Conservation (phyloP, 257 asterid species). For the Prunella vulgaris region DNA sequence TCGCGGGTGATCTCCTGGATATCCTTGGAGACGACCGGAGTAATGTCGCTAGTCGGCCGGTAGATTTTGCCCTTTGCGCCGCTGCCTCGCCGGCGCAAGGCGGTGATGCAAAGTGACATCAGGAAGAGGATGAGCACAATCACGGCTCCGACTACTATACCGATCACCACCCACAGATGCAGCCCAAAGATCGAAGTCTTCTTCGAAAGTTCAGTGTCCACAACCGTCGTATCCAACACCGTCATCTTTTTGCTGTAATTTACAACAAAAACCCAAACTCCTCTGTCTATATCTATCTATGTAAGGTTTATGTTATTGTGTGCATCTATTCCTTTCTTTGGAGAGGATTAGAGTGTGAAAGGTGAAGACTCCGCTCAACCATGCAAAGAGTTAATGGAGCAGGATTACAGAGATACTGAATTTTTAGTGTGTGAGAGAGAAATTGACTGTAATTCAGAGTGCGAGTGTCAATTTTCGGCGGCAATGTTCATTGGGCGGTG, state of each 20-base stretch:
- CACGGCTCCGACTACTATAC: constrained; percentile 74
- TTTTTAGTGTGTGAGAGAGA: neutral
- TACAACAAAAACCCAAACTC: neutral
- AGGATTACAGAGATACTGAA: constrained; percentile 10
- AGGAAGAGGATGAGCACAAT: constrained; percentile 71
- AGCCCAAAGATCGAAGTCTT: constrained; percentile 77
- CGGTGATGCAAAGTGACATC: constrained; percentile 74
- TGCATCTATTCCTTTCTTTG: neutral
- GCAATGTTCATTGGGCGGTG: neutral
- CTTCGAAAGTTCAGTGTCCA: constrained; percentile 63
- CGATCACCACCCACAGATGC: constrained; percentile 81
- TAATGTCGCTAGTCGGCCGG: constrained; percentile 33
- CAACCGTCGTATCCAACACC: constrained; percentile 53
- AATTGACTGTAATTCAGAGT: neutral
- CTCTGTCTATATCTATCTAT: neutral
- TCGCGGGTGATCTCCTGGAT: constrained; percentile 63
- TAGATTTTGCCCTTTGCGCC: constrained; percentile 26
- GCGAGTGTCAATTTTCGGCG: neutral
- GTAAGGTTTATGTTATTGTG: neutral
- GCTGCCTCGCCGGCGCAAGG: constrained; percentile 58
- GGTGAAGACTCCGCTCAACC: constrained; percentile 13
- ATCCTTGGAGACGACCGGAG: constrained; percentile 74
- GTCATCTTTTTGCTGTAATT: constrained; percentile 47
- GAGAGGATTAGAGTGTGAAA: neutral
- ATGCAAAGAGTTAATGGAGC: constrained; percentile 23